A percentile compares a stretch with the other conserved stretches of the same genome.
Conservation (phyloP, 768 basidiomycete species). For the Naematelia aurantialba region DNA sequence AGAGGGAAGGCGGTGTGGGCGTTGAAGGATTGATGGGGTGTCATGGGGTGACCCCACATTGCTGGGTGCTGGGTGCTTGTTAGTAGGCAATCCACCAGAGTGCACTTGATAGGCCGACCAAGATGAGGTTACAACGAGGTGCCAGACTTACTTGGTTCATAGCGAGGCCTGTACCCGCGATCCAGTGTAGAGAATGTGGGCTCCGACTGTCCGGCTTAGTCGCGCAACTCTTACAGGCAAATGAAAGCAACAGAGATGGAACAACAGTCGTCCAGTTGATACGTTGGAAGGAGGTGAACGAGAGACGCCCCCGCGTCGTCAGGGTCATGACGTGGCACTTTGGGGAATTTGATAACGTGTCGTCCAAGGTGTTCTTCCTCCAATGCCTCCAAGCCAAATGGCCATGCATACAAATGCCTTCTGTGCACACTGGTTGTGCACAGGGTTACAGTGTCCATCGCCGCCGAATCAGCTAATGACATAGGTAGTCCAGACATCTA, state of each 20-base stretch:
- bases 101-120: not conserved
- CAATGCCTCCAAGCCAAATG: not conserved
- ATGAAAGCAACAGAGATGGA: too few species aligned
- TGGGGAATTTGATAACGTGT: not conserved
- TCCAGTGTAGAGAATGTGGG: not conserved
- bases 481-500: not conserved
- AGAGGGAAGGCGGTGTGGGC: slow-evolving; percentile 73
- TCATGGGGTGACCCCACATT: slow-evolving; percentile 39
- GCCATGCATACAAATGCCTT: not conserved
- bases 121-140: not conserved
- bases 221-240: too few species aligned
- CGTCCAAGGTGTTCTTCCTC: not conserved
- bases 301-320: not conserved
- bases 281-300: not conserved
- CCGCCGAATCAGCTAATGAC: not conserved
- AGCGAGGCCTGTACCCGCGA: too few species aligned
- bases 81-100: not conserved
- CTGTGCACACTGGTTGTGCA: not conserved
- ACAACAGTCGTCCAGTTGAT: not conserved
- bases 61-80: slow-evolving; percentile 29
- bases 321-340: not conserved
- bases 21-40: slow-evolving; percentile 61
- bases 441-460: not conserved
- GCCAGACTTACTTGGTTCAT: slow-evolving; percentile 5
- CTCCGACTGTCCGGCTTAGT: too few species aligned